A percentile compares a stretch with the other conserved stretches of the same genome.
These are phyloP conservation scores for Ustilago vetiveriae DNA, from an alignment of 1,284 basidiomycete genomes.

Conservation along the genomic window DNA sequence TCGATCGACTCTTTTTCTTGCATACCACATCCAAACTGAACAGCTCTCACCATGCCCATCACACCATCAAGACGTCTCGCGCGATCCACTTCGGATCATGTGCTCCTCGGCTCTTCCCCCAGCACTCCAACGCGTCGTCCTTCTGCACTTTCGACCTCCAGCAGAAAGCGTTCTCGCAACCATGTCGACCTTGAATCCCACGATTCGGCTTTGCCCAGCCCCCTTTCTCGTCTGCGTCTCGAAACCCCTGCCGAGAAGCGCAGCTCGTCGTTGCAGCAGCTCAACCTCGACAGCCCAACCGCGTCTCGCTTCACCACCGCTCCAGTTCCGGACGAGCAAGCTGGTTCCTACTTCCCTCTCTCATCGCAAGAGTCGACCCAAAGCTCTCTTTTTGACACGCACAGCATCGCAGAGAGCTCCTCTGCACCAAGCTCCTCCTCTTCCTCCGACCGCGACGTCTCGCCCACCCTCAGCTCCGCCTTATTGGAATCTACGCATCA, in stretches of 20 bases:
- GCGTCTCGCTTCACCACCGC: slow-evolving; percentile 19
- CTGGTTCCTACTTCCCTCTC: slow-evolving; percentile 40
- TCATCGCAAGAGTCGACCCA: slow-evolving; percentile 48
- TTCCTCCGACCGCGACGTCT: slow-evolving; percentile 33
- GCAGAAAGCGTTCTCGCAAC: slow-evolving; percentile 34
- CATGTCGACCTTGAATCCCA: slow-evolving; percentile 23
- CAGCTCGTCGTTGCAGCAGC: neutral
- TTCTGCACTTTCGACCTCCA: slow-evolving; percentile 17
- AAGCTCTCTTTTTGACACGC: slow-evolving; percentile 45
- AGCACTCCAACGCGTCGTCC: slow-evolving; percentile 27
- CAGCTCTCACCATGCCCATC: slow-evolving; percentile 30
- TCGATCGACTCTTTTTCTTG: neutral
- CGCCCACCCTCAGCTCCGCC: slow-evolving; percentile 17
- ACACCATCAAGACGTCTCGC: slow-evolving; percentile 32
- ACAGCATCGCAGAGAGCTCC: slow-evolving; percentile 36
- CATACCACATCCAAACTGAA: too few relatives aligned
- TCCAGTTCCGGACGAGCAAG: slow-evolving; percentile 32
- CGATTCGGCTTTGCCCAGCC: slow-evolving; percentile 16
- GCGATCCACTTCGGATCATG: slow-evolving; percentile 25
- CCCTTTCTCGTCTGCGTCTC: slow-evolving; percentile 26
- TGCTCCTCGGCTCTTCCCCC: slow-evolving; percentile 18
- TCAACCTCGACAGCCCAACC: slow-evolving; percentile 38
- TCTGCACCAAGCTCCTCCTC: slow-evolving; percentile 29
- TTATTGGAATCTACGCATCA: slow-evolving; percentile 12
- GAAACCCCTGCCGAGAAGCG: slow-evolving; percentile 18